Evolutionary conservation across 495 filamentous ascomycete species (phyloP).

Genomic region (Diplogelasinospora grovesii): DNA sequence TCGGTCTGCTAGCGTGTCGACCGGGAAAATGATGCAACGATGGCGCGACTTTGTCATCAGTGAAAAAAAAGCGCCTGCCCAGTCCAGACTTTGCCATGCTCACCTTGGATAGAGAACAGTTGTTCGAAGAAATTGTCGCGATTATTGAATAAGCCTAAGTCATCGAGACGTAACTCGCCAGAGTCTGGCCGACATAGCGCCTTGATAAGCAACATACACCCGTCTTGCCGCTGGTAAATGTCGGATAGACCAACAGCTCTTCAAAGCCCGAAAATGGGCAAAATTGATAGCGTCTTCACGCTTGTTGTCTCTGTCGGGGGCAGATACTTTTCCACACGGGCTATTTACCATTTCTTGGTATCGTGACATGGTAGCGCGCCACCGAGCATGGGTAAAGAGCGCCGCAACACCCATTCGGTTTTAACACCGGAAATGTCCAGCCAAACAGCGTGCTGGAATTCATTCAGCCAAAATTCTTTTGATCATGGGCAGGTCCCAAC

Average conservation of each 20-base stretch:
- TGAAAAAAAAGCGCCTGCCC: no score
- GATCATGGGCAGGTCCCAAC: no score
- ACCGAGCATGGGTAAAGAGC: constrained; percentile 8
- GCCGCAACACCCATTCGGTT: constrained; percentile 12
- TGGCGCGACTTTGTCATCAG: constrained; percentile 13
- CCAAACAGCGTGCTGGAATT: no score
- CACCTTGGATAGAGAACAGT: no score
- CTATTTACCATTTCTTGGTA: constrained; percentile 3
- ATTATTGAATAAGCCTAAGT: constrained; percentile 2
- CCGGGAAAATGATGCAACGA: constrained; percentile 17
- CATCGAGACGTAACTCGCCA: neutral
- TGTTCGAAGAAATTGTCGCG: no score
- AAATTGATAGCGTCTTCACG: neutral
- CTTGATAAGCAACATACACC: constrained; percentile 8
- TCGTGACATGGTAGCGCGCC: constrained; percentile 13
- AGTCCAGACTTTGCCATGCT: no score
- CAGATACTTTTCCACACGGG: neutral
- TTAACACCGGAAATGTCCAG: constrained; percentile 20
- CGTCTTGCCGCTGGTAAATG: neutral
- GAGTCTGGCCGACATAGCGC: constrained; percentile 20
- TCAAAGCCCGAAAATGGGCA: neutral
- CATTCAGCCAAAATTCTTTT: no score
- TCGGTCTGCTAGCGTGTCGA: constrained; percentile 10
- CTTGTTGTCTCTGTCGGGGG: neutral
- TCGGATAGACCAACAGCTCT: no score